Evolutionary conservation across 2,329 filamentous ascomycete species (phyloP).

Genomic region (Alternaria incomplexa): DNA sequence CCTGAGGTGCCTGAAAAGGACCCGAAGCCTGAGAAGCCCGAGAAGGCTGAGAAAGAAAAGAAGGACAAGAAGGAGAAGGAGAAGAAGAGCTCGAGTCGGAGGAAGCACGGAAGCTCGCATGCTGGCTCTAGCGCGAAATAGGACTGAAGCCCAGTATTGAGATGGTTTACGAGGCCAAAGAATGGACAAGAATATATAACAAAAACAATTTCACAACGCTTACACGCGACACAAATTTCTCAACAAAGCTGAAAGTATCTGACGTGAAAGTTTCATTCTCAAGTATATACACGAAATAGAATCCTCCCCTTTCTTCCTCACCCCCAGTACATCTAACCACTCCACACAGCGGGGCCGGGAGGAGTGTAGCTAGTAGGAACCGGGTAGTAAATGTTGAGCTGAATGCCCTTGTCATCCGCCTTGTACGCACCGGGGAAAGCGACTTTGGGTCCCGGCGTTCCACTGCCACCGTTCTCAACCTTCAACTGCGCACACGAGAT

Average conservation of each 20-base stretch:
- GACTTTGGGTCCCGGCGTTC: conserved; percentile 43
- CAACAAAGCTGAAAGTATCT: background rate
- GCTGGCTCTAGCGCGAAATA: conserved; percentile 12
- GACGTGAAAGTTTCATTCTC: background rate
- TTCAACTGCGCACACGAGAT: conserved; percentile 55
- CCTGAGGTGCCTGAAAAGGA: background rate
- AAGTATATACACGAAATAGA: background rate
- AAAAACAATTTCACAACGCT: background rate
- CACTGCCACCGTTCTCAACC: conserved; percentile 47
- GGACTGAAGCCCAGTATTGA: background rate
- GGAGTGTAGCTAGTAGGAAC: conserved; percentile 26
- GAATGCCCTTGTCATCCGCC: conserved; percentile 31
- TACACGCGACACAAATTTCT: background rate
- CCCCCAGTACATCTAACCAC: conserved; percentile 11
- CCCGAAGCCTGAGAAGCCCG: background rate
- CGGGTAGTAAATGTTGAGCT: conserved; percentile 38
- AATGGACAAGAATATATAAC: conserved; percentile 2
- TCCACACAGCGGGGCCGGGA: conserved; percentile 28
- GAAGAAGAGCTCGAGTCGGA: conserved; percentile 13
- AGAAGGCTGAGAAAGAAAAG: conserved; percentile 4
- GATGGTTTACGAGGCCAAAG: background rate
- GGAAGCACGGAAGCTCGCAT: conserved; percentile 14
- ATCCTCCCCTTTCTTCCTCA: too few relatives aligned
- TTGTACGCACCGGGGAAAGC: conserved; percentile 50
- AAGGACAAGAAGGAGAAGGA: conserved; percentile 8